A percentile compares a stretch with the other conserved stretches of the same genome.
phyloP scores from a whole-genome alignment of 768 basidiomycete genomes.

The Trametes punicea region DNA sequence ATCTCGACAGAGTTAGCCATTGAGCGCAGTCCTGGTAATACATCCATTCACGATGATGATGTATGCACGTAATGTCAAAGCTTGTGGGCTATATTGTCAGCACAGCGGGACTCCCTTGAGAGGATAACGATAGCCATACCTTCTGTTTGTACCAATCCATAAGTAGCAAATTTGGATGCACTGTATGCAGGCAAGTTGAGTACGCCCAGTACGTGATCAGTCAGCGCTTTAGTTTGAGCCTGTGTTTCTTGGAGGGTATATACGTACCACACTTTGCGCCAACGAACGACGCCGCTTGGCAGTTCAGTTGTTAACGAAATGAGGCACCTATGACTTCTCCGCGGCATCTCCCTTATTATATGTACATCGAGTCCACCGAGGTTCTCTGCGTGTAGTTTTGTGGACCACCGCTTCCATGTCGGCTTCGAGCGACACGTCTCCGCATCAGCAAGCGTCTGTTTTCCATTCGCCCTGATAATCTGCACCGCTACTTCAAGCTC shows the following conservation, averaged over 20 bases:
- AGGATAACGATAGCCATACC: neutral
- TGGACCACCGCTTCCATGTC: conserved; percentile 42
- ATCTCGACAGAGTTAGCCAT: no score
- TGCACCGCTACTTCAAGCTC: conserved; percentile 13
- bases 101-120: neutral
- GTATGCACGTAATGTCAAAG: no score
- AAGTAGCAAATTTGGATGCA: conserved; percentile 27
- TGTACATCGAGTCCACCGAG: conserved; percentile 44
- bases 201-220: neutral
- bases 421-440: conserved; percentile 40
- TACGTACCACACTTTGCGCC: neutral
- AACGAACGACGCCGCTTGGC: conserved; percentile 15
- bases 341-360: neutral
- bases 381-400: conserved; percentile 14
- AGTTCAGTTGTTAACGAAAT: neutral
- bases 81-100: no score
- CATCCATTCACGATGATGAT: no score
- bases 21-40: no score
- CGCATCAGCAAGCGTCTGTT: conserved; percentile 28
- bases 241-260: neutral
- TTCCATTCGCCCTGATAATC: conserved; percentile 21
- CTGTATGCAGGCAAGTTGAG: conserved; percentile 16
- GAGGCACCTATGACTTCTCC: no score
- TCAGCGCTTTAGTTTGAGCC: no score
- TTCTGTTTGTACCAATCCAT: conserved; percentile 26